These are phyloP conservation scores for Pyrus pyrifolia DNA, from an alignment of 306 rosid genomes.

Conservation along the genomic window DNA sequence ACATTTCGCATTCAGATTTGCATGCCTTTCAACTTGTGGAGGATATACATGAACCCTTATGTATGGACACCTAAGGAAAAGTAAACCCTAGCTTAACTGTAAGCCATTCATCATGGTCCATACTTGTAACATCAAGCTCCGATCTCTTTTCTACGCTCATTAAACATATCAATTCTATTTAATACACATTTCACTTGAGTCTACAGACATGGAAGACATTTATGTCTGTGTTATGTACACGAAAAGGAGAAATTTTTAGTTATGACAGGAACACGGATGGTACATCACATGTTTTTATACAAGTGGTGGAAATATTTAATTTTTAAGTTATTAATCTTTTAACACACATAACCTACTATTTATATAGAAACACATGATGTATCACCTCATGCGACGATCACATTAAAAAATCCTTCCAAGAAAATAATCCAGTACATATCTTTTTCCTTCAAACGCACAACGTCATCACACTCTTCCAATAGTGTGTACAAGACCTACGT, in stretches of 20 bases:
- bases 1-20: too few species aligned
- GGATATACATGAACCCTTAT: neutral
- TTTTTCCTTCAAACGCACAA: neutral
- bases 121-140: neutral
- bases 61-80: neutral
- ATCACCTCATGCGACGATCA: too few species aligned
- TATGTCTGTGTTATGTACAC: neutral
- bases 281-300: too few species aligned
- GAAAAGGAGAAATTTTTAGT: too few species aligned
- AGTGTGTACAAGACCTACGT: neutral
- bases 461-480: neutral
- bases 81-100: neutral
- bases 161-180: neutral
- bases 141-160: neutral
- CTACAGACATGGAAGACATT: neutral
- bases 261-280: too few species aligned
- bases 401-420: fast-evolving
- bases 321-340: too few species aligned
- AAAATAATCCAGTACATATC: too few species aligned
- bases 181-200: neutral
- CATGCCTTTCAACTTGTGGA: too few species aligned
- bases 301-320: fast-evolving
- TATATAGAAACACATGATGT: fast-evolving
- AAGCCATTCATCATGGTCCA: neutral
- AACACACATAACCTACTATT: too few species aligned